phyloP scores from a whole-genome alignment of 1,284 basidiomycete genomes.

The Melampsora americana region DNA sequence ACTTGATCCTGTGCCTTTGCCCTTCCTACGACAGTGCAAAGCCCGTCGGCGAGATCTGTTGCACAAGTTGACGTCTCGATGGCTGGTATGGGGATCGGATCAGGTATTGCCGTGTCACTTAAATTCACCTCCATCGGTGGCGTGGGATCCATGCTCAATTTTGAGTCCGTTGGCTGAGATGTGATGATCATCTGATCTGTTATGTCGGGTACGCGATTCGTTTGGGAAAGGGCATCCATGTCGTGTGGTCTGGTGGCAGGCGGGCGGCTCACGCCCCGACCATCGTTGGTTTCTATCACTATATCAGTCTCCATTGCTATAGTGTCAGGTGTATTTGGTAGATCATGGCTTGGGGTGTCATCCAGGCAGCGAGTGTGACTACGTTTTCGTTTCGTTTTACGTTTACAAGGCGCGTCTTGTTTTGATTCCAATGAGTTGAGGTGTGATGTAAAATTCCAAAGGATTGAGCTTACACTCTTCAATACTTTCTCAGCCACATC shows the following conservation, averaged over 20 bases:
- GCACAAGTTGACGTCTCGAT: background rate
- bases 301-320: too few relatives aligned
- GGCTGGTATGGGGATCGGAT: constrained; percentile 1
- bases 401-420: background rate
- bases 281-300: too few relatives aligned
- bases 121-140: background rate
- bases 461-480: background rate
- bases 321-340: too few relatives aligned
- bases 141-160: background rate
- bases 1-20: background rate
- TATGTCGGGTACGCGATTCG: background rate
- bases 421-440: background rate
- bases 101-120: background rate
- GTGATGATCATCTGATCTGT: background rate
- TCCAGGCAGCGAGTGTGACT: background rate
- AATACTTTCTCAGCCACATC: background rate
- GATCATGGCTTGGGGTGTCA: background rate
- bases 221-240: too few relatives aligned
- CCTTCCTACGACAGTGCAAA: background rate
- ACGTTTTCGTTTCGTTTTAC: background rate
- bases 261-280: too few relatives aligned
- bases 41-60: background rate
- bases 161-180: background rate
- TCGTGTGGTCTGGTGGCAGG: too few relatives aligned
- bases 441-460: background rate